These are phyloP conservation scores for Penicillium sp. DNA, from an alignment of 2,329 filamentous ascomycete genomes.

Conservation along the genomic window DNA sequence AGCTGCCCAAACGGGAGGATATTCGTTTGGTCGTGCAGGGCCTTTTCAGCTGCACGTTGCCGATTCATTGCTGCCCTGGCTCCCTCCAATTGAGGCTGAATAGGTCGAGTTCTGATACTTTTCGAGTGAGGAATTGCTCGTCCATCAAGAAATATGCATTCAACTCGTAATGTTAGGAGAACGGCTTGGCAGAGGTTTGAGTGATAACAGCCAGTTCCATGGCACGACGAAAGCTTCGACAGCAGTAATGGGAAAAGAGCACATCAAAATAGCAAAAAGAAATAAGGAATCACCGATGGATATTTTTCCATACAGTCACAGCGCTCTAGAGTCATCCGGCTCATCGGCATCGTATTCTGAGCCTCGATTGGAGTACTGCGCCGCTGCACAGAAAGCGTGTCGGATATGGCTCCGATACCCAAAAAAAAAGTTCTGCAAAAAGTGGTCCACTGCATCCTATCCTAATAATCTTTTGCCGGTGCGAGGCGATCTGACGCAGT, in stretches of 20 bases:
- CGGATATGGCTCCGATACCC: conserved; percentile 23
- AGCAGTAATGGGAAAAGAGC: not conserved
- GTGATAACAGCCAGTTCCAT: not conserved
- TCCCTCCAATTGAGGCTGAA: not conserved
- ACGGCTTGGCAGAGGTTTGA: conserved; percentile 11
- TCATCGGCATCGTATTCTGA: conserved; percentile 19
- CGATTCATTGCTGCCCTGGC: conserved; percentile 30
- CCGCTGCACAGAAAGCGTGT: conserved; percentile 15
- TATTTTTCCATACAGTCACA: conserved; percentile 5
- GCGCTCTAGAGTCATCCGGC: conserved; percentile 14
- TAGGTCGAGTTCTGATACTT: not conserved
- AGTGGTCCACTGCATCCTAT: conserved; percentile 7
- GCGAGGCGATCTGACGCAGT: conserved; percentile 9
- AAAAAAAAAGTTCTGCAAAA: not conserved
- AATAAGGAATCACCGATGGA: conserved; percentile 7
- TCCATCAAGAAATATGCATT: not conserved
- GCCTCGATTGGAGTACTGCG: conserved; percentile 22
- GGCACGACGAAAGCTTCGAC: not conserved
- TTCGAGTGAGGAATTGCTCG: not conserved
- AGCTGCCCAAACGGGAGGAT: conserved; percentile 54
- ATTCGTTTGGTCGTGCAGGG: conserved; percentile 59
- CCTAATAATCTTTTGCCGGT: conserved; percentile 13
- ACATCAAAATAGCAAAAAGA: conserved; percentile 2
- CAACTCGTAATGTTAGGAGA: not conserved
- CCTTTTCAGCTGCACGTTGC: conserved; percentile 46